Evolutionary conservation across 768 basidiomycete genomes (phyloP).

Genomic region (Peribolospora kevripleyi): DNA sequence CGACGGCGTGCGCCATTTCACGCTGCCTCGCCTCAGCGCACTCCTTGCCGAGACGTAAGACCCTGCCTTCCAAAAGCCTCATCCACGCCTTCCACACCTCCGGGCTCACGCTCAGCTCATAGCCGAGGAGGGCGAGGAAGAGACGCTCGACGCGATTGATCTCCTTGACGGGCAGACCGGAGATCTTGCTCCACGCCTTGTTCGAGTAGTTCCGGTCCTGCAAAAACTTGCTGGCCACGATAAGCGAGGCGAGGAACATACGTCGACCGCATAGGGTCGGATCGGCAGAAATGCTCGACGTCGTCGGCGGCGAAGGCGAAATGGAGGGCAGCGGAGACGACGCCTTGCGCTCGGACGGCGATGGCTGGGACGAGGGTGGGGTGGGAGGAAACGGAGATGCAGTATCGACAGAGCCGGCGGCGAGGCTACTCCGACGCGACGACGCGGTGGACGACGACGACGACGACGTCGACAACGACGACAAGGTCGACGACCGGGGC

Average conservation of each 20-base stretch:
- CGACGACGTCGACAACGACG: too few relatives aligned
- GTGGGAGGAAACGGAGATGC: not conserved
- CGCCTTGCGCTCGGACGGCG: not conserved
- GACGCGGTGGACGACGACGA: too few relatives aligned
- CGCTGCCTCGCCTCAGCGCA: too few relatives aligned
- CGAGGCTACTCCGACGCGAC: not conserved
- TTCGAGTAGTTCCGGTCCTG: conserved; percentile 88
- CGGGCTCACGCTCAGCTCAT: conserved; percentile 2
- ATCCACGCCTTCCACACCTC: too few relatives aligned
- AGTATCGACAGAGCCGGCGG: not conserved
- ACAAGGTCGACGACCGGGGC: too few relatives aligned
- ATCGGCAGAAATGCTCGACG: not conserved
- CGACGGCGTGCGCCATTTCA: too few relatives aligned
- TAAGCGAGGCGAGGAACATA: conserved; percentile 64
- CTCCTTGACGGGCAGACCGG: conserved; percentile 63
- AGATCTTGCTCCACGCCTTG: conserved; percentile 78
- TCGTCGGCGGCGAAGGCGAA: not conserved
- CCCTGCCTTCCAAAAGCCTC: too few relatives aligned
- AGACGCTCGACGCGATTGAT: conserved; percentile 72
- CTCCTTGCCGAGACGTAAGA: too few relatives aligned
- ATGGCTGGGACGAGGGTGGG: not conserved
- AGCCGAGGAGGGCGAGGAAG: conserved; percentile 59
- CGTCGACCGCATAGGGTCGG: conserved; percentile 57
- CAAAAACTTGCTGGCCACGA: conserved; percentile 73
- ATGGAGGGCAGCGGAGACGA: not conserved